Base-by-base conservation (phyloP, 2,329 filamentous ascomycete species). In the Monosporascus cannonballus region DNA sequence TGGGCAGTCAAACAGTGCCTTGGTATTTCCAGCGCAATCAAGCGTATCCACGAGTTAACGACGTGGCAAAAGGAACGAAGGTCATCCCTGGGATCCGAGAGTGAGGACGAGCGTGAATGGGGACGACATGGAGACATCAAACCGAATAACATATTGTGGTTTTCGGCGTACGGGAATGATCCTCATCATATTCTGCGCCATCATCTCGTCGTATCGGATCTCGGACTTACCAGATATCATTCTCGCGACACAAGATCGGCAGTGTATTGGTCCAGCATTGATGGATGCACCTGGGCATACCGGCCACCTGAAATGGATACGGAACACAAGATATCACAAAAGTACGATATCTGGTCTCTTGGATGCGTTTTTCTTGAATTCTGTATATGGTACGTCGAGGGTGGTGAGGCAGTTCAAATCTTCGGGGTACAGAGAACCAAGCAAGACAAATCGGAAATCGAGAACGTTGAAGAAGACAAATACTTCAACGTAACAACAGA, bases 281-380 rank as follows among this genome's bases (percentile, higher is more conserved):
- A 9, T 46, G 51, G 18, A 45, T 47, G 39, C 2, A 57, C 56
- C 1, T 47, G 38, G 6, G 52, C 50, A 3, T 65, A 64, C 37
- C 48, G 55, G 14, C 47, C 60, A 0, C 64, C 63, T 4, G 63
- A 66, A 34, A 42, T 38, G 14, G 55, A 55, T 1, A 9, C 55
- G 3, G 34, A 55, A 1, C 52, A 45, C 0, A 27, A 34, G 2
- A 59, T 61, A 3, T 63, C 61, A 1, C 53, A 55, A 9, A 50
- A 52, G 2, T 60, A 59, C 25, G 64, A 65, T 45, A 52, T 65
- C 5, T 67, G 64, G 64, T 58, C 58, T 1, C 56, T 67, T 1
- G 64, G 63, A 3, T 67, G 64, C 36, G 52, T 67, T 2, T 65
- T 52, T 27, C 52, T 67, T 0, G 61, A 65, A 38, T 39, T 66